These are phyloP conservation scores for Gossypium schwendimanii DNA, from an alignment of 441 rosid species.

Conservation along the genomic window DNA sequence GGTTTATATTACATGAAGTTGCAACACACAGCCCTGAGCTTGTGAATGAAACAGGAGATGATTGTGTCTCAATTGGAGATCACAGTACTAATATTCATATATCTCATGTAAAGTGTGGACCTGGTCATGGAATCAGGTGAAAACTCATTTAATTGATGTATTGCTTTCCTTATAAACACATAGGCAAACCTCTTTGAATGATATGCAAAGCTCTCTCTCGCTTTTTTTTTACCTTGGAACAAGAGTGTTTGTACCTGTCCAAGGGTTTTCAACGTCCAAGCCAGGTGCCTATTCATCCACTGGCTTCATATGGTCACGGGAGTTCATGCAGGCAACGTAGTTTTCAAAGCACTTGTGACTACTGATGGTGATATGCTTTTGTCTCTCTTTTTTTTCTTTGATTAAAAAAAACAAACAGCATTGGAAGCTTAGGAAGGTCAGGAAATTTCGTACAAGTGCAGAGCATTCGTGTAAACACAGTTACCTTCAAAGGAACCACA, in stretches of 20 bases:
- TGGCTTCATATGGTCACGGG: neutral
- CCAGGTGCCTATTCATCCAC: neutral
- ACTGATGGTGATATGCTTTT: neutral
- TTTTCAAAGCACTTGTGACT: neutral
- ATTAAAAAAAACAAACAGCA: constrained; percentile 4
- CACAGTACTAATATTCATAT: constrained; percentile 15
- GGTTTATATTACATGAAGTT: neutral
- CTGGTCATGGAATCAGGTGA: constrained; percentile 31
- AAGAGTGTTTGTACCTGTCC: neutral
- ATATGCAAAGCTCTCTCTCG: neutral
- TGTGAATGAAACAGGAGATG: constrained; percentile 22
- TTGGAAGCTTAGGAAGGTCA: constrained; percentile 30
- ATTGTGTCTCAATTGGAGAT: constrained; percentile 32
- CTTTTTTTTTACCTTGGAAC: neutral
- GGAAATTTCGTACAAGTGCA: constrained; percentile 28
- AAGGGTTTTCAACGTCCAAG: neutral
- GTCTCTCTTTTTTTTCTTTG: neutral
- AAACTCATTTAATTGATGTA: neutral
- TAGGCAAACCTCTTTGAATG: neutral
- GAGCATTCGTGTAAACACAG: constrained; percentile 20
- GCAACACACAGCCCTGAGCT: neutral
- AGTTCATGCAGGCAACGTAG: neutral
- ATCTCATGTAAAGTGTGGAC: constrained; percentile 24
- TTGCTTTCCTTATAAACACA: neutral
- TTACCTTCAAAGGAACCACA: constrained; percentile 22